These are phyloP conservation scores for Colletotrichum tropicale DNA, from an alignment of 2,329 filamentous ascomycete species.

Conservation along the genomic window DNA sequence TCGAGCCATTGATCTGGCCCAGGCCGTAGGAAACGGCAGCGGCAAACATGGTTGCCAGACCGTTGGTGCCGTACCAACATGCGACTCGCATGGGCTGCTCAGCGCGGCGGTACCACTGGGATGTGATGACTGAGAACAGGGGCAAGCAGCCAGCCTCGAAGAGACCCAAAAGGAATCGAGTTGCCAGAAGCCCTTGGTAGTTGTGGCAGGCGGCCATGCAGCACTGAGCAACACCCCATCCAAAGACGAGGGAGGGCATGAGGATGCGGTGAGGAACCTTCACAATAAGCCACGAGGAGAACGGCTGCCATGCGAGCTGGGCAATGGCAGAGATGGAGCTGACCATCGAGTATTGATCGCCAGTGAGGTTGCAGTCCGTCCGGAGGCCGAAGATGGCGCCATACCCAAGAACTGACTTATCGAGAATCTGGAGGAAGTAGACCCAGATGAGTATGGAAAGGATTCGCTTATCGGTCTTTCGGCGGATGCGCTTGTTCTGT, in stretches of 20 bases:
- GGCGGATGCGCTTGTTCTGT: constrained; percentile 59
- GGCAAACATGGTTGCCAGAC: constrained; percentile 60
- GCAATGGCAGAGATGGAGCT: constrained; percentile 63
- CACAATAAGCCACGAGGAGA: constrained; percentile 64
- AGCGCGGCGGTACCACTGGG: constrained; percentile 50
- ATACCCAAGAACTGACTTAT: constrained; percentile 63
- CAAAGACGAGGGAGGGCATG: constrained; percentile 54
- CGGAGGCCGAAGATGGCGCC: constrained; percentile 61
- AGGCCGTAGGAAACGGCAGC: constrained; percentile 61
- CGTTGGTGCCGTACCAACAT: constrained; percentile 71
- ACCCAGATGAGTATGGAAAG: constrained; percentile 60
- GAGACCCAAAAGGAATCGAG: constrained; percentile 25
- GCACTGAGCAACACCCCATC: constrained; percentile 48
- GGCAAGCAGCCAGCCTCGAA: constrained; percentile 39
- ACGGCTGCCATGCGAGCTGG: constrained; percentile 65
- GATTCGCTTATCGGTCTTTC: constrained; percentile 66
- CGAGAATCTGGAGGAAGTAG: constrained; percentile 64
- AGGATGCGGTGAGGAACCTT: constrained; percentile 63
- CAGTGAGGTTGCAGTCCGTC: constrained; percentile 52
- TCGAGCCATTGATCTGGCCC: constrained; percentile 49
- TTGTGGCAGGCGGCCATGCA: constrained; percentile 28
- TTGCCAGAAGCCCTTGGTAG: constrained; percentile 22
- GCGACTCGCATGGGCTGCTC: constrained; percentile 69
- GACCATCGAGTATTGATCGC: constrained; percentile 61
- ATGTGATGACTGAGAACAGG: constrained; percentile 50